These are phyloP conservation scores for Geotrichum cucujoidarum DNA, from an alignment of 1,139 yeast genomes.

Conservation along the genomic window DNA sequence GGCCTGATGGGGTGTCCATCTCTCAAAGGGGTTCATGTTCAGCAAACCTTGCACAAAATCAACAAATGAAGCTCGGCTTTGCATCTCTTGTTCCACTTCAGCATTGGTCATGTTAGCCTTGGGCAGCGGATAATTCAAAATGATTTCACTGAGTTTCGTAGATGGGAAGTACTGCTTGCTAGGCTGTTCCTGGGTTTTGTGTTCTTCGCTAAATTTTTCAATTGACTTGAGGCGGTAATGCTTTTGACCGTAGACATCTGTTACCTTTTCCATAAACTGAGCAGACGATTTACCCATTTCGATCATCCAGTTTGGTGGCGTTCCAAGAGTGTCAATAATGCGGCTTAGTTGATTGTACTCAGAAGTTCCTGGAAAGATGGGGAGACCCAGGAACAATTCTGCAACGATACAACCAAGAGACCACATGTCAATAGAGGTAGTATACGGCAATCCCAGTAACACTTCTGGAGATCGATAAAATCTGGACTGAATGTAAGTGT, in stretches of 20 bases:
- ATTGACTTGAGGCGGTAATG: slow-evolving; percentile 49
- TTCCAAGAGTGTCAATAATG: slow-evolving; percentile 75
- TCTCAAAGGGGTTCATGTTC: slow-evolving; percentile 82
- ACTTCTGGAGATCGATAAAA: slow-evolving; percentile 97
- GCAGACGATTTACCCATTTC: slow-evolving; percentile 86
- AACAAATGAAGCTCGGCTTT: slow-evolving; percentile 62
- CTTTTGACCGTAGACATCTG: slow-evolving; percentile 37
- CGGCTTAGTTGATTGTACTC: slow-evolving; percentile 87
- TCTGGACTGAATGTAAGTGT: slow-evolving; percentile 91
- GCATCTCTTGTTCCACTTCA: slow-evolving; percentile 53
- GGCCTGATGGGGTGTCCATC: slow-evolving; percentile 97
- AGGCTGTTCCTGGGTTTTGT: slow-evolving; percentile 62
- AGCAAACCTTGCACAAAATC: slow-evolving; percentile 77
- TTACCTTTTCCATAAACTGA: slow-evolving; percentile 55
- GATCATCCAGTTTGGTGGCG: slow-evolving; percentile 93
- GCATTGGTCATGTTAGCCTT: slow-evolving; percentile 63
- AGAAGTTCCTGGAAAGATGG: slow-evolving; percentile 91
- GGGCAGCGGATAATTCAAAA: slow-evolving; percentile 70
- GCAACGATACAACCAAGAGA: slow-evolving; percentile 95
- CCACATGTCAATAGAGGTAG: slow-evolving; percentile 97
- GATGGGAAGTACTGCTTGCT: slow-evolving; percentile 83
- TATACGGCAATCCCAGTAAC: slow-evolving; percentile 75
- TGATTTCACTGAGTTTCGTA: slow-evolving; percentile 62
- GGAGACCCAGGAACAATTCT: slow-evolving; percentile 86
- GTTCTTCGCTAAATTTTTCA: slow-evolving; percentile 57